Conservation (phyloP, 345 rosid species). For the Eucalyptus pauciflora region DNA sequence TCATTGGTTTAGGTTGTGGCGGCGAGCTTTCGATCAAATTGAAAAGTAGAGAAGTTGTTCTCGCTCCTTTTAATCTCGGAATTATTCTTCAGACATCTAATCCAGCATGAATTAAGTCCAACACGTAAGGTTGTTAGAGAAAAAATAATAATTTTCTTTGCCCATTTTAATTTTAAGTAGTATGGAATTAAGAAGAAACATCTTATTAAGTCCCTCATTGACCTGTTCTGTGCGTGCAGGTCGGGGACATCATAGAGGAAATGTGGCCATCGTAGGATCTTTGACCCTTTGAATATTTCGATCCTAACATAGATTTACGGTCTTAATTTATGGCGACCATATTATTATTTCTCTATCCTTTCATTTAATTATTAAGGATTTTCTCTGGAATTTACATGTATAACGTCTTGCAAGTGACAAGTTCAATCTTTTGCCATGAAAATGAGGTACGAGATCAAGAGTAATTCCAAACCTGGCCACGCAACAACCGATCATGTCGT, state of each 20-base stretch:
- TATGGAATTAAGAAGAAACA: background rate
- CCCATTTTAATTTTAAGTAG: background rate
- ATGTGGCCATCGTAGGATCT: background rate
- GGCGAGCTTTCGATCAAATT: background rate
- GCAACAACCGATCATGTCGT: background rate
- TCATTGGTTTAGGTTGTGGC: background rate
- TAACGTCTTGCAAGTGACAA: background rate
- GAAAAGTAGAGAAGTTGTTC: background rate
- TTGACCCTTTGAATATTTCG: background rate
- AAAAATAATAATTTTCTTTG: background rate
- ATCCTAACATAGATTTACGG: background rate
- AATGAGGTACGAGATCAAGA: background rate
- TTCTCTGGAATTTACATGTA: background rate
- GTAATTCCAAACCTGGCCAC: background rate
- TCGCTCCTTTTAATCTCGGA: background rate
- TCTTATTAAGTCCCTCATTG: background rate
- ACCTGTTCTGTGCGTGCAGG: background rate
- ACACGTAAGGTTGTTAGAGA: background rate
- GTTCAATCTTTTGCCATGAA: background rate
- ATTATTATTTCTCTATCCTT: background rate
- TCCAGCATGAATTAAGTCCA: background rate
- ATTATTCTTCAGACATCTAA: background rate
- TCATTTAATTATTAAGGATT: background rate
- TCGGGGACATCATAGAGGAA: background rate
- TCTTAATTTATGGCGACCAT: background rate